Evolutionary conservation across 495 filamentous ascomycete genomes (phyloP).

Genomic region (Diplogelasinospora grovesii): DNA sequence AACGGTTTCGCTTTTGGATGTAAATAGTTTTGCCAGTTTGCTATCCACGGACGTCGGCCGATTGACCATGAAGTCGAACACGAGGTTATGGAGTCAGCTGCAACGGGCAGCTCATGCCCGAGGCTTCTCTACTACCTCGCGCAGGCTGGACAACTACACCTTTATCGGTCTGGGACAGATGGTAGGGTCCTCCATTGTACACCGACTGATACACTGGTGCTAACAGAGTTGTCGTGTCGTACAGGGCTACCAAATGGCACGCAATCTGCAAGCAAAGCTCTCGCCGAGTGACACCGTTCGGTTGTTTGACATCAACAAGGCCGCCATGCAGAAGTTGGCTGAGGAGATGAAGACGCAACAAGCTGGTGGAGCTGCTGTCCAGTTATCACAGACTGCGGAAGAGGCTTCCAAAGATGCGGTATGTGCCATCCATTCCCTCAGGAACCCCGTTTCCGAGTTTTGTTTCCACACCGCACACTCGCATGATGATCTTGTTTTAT

Average conservation of each 20-base stretch:
- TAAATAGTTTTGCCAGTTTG: too few relatives aligned
- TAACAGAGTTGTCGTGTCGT: too few relatives aligned
- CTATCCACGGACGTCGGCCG: too few relatives aligned
- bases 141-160: conserved; percentile 60
- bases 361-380: conserved; percentile 44
- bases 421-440: conserved; percentile 32
- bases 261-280: conserved; percentile 73
- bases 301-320: conserved; percentile 68
- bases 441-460: background rate
- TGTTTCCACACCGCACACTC: background rate
- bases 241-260: conserved; percentile 79
- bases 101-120: conserved; percentile 28
- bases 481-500: conserved; percentile 52
- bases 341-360: conserved; percentile 49
- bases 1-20: too few relatives aligned
- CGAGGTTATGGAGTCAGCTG: conserved; percentile 22
- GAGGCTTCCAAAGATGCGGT: conserved; percentile 70
- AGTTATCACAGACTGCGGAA: conserved; percentile 49
- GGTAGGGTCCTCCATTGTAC: conserved; percentile 44
- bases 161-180: conserved; percentile 86
- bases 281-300: conserved; percentile 59
- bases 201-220: background rate
- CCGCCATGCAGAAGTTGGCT: conserved; percentile 52
- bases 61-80: conserved; percentile 30
- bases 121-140: conserved; percentile 50